phyloP scores from a whole-genome alignment of 2,329 filamentous ascomycete genomes.

The Colletotrichum paranaense region DNA sequence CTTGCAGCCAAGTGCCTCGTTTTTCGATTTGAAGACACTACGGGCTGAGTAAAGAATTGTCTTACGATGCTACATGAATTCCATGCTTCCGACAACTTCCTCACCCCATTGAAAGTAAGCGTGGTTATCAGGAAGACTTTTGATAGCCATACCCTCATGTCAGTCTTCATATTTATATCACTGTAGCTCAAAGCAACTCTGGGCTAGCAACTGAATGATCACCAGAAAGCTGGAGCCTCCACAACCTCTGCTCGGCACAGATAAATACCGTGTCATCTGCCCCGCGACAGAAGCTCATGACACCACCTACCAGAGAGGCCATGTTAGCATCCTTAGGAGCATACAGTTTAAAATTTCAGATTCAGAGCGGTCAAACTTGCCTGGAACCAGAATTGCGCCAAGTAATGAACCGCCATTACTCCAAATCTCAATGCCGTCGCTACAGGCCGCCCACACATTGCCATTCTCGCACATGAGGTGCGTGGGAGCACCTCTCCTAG shows the following conservation, averaged over 20 bases:
- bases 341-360: neutral
- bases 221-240: slow-evolving; percentile 49
- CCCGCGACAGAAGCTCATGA: slow-evolving; percentile 58
- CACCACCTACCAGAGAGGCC: slow-evolving; percentile 45
- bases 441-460: slow-evolving; percentile 60
- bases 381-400: slow-evolving; percentile 52
- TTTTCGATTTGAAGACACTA: no score
- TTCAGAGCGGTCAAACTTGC: slow-evolving; percentile 38
- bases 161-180: no score
- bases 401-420: slow-evolving; percentile 55
- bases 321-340: neutral
- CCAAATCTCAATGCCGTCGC: slow-evolving; percentile 63
- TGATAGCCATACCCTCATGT: no score
- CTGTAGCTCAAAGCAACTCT: neutral
- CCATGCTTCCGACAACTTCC: no score
- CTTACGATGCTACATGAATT: no score
- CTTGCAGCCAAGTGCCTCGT: no score
- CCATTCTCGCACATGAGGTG: slow-evolving; percentile 56
- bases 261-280: slow-evolving; percentile 56
- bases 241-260: slow-evolving; percentile 59
- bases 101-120: no score
- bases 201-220: neutral
- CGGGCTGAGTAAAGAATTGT: no score
- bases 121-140: no score
- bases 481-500: slow-evolving; percentile 56